Conservation (phyloP, 2,329 filamentous ascomycete species). For the Monilinia fructicola region DNA sequence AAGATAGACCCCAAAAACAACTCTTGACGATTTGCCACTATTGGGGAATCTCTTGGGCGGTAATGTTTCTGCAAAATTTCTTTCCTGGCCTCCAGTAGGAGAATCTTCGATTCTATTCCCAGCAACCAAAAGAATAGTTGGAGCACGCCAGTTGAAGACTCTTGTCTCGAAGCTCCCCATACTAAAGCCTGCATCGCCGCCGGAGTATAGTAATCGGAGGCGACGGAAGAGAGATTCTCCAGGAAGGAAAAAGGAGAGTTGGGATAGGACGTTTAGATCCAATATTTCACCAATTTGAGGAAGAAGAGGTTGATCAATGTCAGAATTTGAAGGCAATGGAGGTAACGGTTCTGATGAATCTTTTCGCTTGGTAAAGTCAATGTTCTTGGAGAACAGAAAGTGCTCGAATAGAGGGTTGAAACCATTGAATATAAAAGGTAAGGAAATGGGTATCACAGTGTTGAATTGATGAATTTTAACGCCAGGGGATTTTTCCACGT, state of each 20-base stretch:
- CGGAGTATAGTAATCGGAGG: slow-evolving; percentile 67
- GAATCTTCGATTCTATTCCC: slow-evolving; percentile 58
- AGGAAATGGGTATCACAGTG: slow-evolving; percentile 56
- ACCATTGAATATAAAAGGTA: slow-evolving; percentile 67
- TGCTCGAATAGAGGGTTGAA: slow-evolving; percentile 70
- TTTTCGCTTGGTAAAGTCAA: slow-evolving; percentile 55
- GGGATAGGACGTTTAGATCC: slow-evolving; percentile 62
- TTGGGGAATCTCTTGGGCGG: slow-evolving; percentile 61
- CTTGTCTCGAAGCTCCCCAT: slow-evolving; percentile 75
- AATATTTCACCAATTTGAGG: slow-evolving; percentile 61
- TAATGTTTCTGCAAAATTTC: slow-evolving; percentile 59
- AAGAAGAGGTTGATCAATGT: slow-evolving; percentile 45
- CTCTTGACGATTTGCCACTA: slow-evolving; percentile 49
- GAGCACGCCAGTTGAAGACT: slow-evolving; percentile 75
- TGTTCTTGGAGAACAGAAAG: slow-evolving; percentile 71
- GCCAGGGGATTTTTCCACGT: slow-evolving; percentile 62
- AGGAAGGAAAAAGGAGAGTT: slow-evolving; percentile 72
- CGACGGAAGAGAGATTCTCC: slow-evolving; percentile 63
- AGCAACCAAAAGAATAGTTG: slow-evolving; percentile 68
- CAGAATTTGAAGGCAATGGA: slow-evolving; percentile 28
- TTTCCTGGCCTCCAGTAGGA: slow-evolving; percentile 52
- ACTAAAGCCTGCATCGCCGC: slow-evolving; percentile 69
- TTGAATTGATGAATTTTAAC: slow-evolving; percentile 63
- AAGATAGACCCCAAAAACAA: slow-evolving; percentile 69
- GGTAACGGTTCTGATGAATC: slow-evolving; percentile 30